phyloP scores from a whole-genome alignment of 495 filamentous ascomycete species.

The Evernia prunastri region DNA sequence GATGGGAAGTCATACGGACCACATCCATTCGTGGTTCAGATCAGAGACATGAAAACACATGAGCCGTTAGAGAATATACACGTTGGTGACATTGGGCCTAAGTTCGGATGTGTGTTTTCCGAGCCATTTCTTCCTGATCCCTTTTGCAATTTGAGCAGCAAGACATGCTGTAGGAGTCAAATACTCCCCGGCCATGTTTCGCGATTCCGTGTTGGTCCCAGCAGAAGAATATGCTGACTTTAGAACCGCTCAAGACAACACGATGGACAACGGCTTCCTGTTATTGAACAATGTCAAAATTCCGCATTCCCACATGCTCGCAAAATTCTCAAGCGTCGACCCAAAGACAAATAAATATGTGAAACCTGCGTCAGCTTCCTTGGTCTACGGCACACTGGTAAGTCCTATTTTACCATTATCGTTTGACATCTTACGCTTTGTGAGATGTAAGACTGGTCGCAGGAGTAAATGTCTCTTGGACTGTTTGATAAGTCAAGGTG shows the following conservation, averaged over 20 bases:
- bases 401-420: background rate
- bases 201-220: too few relatives aligned
- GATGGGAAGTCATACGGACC: conserved; percentile 59
- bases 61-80: conserved; percentile 62
- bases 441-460: background rate
- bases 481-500: background rate
- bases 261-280: conserved; percentile 72
- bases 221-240: too few relatives aligned
- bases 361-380: conserved; percentile 53
- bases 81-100: conserved; percentile 69
- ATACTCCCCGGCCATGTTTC: too few relatives aligned
- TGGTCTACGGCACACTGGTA: conserved; percentile 61
- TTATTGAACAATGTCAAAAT: conserved; percentile 65
- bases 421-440: too few relatives aligned
- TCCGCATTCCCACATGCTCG: conserved; percentile 63
- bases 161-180: too few relatives aligned
- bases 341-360: conserved; percentile 55
- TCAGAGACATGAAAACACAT: conserved; percentile 64
- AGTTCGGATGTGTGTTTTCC: too few relatives aligned
- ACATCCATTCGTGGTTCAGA: conserved; percentile 70
- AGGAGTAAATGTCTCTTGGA: background rate
- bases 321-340: conserved; percentile 56
- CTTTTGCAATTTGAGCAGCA: too few relatives aligned
- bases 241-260: too few relatives aligned
- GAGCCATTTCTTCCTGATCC: too few relatives aligned